Evolutionary conservation across 345 rosid species (phyloP).

Genomic region (Bruguiera sexangula): DNA sequence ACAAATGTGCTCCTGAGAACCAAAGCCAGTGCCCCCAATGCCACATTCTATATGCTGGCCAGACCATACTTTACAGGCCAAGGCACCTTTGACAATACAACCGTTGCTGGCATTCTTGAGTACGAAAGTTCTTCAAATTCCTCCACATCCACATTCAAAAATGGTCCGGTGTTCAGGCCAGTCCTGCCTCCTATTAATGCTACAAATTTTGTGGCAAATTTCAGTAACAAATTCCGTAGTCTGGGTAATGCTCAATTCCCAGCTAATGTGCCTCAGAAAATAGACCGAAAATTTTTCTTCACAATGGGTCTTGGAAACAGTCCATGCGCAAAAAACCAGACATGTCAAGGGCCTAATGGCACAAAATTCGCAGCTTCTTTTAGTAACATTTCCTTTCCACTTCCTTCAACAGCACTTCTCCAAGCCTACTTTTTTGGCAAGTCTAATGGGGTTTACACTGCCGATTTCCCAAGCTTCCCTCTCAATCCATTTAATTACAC

Average conservation of each 20-base stretch:
- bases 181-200: constrained; percentile 55
- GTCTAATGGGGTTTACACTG: constrained; percentile 47
- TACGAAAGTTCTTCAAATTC: constrained; percentile 30
- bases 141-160: constrained; percentile 16
- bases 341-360: constrained; percentile 73
- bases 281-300: constrained; percentile 46
- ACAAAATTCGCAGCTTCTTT: constrained; percentile 61
- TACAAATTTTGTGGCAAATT: constrained; percentile 45
- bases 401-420: constrained; percentile 51
- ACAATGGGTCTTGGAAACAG: constrained; percentile 58
- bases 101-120: constrained; percentile 60
- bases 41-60: constrained; percentile 62
- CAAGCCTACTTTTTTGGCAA: constrained; percentile 47
- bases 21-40: constrained; percentile 44
- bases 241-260: constrained; percentile 52
- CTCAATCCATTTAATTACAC: constrained; percentile 60
- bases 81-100: constrained; percentile 66
- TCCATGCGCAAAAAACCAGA: constrained; percentile 62
- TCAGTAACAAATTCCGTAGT: constrained; percentile 47
- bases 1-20: constrained; percentile 63
- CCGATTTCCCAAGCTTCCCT: constrained; percentile 58
- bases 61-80: constrained; percentile 64
- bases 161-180: constrained; percentile 35
- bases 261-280: constrained; percentile 50
- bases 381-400: constrained; percentile 57